Evolutionary conservation across 1,284 basidiomycete genomes (phyloP).

Genomic region (Malassezia vespertilionis): DNA sequence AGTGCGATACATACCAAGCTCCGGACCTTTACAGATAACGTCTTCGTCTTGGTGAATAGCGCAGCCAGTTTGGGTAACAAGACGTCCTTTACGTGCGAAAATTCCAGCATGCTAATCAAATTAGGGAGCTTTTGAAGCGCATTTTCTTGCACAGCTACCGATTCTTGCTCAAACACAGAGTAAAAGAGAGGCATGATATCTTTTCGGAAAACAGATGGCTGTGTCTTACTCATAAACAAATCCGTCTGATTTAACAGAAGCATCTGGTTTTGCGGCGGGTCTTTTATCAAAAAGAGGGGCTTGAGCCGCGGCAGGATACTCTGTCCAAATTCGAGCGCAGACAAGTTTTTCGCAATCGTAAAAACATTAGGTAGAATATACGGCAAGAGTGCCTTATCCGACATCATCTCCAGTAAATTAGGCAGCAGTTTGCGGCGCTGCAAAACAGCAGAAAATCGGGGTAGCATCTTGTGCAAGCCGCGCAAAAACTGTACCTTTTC

Average conservation of each 20-base stretch:
- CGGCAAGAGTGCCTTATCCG: constrained; percentile 54
- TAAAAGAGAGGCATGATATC: constrained; percentile 90
- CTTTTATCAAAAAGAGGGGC: constrained; percentile 78
- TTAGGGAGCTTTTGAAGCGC: constrained; percentile 74
- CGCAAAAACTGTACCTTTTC: constrained; percentile 86
- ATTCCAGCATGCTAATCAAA: constrained; percentile 79
- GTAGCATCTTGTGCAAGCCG: constrained; percentile 69
- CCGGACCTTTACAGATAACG: constrained; percentile 65
- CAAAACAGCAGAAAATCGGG: constrained; percentile 75
- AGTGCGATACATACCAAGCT: constrained; percentile 51
- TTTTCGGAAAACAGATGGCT: constrained; percentile 73
- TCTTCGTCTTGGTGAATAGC: constrained; percentile 43
- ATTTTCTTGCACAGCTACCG: constrained; percentile 67
- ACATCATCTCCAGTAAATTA: constrained; percentile 52
- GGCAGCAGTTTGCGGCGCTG: constrained; percentile 84
- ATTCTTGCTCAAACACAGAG: constrained; percentile 80
- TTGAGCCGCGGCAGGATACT: constrained; percentile 76
- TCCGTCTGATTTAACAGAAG: constrained; percentile 65
- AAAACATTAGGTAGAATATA: constrained; percentile 78
- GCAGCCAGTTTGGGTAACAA: constrained; percentile 37
- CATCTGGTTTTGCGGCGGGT: constrained; percentile 74
- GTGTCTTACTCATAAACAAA: constrained; percentile 79
- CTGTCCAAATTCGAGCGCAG: constrained; percentile 72
- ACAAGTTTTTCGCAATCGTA: constrained; percentile 72
- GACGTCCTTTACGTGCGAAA: constrained; percentile 43